phyloP scores from a whole-genome alignment of 805 yeast genomes.

The Ogataea ramenticola region DNA sequence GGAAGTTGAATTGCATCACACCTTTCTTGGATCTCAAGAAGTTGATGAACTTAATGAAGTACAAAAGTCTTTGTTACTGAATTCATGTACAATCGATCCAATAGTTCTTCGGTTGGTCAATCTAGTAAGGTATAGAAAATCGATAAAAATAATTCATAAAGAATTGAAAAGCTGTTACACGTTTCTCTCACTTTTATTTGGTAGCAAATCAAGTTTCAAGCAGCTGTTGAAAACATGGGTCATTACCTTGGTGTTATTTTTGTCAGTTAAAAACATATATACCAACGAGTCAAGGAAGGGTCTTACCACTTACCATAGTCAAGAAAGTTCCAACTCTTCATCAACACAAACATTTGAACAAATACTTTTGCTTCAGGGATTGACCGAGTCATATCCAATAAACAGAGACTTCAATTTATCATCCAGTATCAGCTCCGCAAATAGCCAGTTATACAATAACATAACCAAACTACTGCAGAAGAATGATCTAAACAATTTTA shows the following conservation, averaged over 20 bases:
- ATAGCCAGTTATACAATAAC: background rate
- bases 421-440: background rate
- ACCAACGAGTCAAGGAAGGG: too few relatives aligned
- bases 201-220: slow-evolving; percentile 9
- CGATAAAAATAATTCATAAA: slow-evolving; percentile 1
- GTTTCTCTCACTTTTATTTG: slow-evolving; percentile 10
- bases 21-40: background rate
- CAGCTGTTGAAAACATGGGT: slow-evolving; percentile 2
- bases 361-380: background rate
- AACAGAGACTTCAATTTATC: background rate
- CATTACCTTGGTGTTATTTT: slow-evolving; percentile 4
- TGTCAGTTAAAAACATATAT: background rate
- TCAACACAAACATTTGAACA: background rate
- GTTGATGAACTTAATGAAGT: background rate
- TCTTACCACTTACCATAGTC: too few relatives aligned
- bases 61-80: background rate
- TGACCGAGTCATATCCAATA: background rate
- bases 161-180: background rate
- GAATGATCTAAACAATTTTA: background rate
- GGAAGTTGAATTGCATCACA: slow-evolving; percentile 10
- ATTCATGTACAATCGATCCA: slow-evolving; percentile 3
- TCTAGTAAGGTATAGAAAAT: background rate
- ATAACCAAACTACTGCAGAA: background rate
- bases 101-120: background rate
- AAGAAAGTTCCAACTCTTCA: too few relatives aligned